phyloP scores from a whole-genome alignment of 805 yeast genomes.

The Ogataea paradorogensis region DNA sequence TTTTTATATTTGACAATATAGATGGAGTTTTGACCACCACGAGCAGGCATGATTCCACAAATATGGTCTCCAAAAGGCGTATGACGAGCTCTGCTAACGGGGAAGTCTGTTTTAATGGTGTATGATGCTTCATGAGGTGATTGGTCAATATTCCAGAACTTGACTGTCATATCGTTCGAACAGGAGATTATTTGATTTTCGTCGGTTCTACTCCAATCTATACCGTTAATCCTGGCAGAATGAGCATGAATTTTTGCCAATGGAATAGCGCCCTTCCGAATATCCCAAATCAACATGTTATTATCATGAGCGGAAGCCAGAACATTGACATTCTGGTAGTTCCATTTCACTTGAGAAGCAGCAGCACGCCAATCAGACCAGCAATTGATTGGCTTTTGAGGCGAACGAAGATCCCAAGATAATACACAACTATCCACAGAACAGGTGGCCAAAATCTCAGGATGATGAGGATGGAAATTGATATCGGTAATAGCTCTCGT shows the following conservation, averaged over 20 bases:
- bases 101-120: conserved; percentile 70
- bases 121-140: conserved; percentile 45
- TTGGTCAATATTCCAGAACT: conserved; percentile 68
- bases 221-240: conserved; percentile 80
- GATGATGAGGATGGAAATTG: conserved; percentile 83
- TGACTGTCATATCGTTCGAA: conserved; percentile 82
- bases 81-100: conserved; percentile 84
- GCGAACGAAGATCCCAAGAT: conserved; percentile 88
- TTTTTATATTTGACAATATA: conserved; percentile 51
- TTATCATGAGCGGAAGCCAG: conserved; percentile 87
- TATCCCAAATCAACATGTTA: conserved; percentile 82
- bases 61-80: conserved; percentile 84
- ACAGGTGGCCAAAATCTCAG: conserved; percentile 87
- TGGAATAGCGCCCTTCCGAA: conserved; percentile 77
- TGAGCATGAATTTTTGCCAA: conserved; percentile 70
- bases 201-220: conserved; percentile 69
- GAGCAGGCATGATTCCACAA: conserved; percentile 83
- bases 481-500: conserved; percentile 94
- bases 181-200: conserved; percentile 70
- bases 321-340: conserved; percentile 66
- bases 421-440: conserved; percentile 85
- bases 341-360: conserved; percentile 96
- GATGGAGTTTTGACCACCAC: conserved; percentile 75
- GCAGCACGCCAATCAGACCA: conserved; percentile 97
- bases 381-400: conserved; percentile 65